phyloP scores from a whole-genome alignment of 805 yeast species.

The Ogataea thermomethanolica region DNA sequence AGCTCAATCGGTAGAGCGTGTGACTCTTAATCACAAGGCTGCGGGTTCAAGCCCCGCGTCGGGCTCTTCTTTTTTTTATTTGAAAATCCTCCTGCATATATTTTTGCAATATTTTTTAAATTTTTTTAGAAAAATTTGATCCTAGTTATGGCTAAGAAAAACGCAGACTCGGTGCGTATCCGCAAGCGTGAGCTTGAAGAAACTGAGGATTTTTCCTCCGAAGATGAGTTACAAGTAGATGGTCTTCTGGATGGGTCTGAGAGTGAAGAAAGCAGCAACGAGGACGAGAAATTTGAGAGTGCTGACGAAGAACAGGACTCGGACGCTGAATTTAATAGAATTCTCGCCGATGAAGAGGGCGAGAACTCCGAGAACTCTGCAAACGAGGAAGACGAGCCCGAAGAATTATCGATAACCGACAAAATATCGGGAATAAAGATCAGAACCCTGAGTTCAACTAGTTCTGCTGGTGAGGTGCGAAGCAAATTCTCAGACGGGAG shows the following conservation, averaged over 20 bases:
- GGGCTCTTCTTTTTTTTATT: constrained; percentile 17
- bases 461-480: constrained; percentile 34
- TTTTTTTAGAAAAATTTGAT: constrained; percentile 9
- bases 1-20: constrained; percentile 30
- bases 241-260: constrained; percentile 43
- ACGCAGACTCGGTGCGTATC: constrained; percentile 4
- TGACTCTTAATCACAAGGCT: constrained; percentile 29
- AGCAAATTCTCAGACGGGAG: constrained; percentile 73
- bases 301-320: constrained; percentile 35
- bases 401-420: constrained; percentile 52
- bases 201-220: constrained; percentile 20
- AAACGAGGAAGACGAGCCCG: constrained; percentile 42
- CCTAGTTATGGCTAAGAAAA: constrained; percentile 6
- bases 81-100: not conserved
- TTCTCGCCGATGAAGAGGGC: constrained; percentile 46
- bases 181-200: constrained; percentile 14
- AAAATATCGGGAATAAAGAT: constrained; percentile 52
- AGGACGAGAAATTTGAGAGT: constrained; percentile 24
- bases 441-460: constrained; percentile 41
- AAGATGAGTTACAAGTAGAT: constrained; percentile 25
- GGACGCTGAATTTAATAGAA: constrained; percentile 59
- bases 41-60: constrained; percentile 30
- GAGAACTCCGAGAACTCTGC: constrained; percentile 20
- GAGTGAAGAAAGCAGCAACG: constrained; percentile 34
- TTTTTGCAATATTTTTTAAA: constrained; percentile 3